phyloP scores from a whole-genome alignment of 345 rosid genomes.

The Schrenkiella parvula region DNA sequence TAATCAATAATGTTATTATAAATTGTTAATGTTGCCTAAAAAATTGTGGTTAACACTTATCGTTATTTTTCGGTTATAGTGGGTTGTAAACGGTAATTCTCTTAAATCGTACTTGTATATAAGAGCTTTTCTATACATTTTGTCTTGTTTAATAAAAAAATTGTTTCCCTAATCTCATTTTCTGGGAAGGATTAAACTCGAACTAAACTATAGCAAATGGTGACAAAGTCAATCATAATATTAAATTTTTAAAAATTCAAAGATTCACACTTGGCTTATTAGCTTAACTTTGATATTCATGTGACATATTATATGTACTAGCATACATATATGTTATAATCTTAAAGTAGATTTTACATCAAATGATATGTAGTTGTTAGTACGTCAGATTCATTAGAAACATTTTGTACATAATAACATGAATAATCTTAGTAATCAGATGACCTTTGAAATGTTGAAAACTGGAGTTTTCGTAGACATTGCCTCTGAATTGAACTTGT shows the following conservation, averaged over 20 bases:
- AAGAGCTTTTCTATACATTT: neutral
- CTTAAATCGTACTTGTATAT: neutral
- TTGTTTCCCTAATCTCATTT: neutral
- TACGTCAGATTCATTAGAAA: neutral
- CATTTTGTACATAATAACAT: neutral
- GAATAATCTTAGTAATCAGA: neutral
- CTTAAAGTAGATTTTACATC: neutral
- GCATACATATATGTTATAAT: neutral
- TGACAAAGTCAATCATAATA: neutral
- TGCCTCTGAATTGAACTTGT: neutral
- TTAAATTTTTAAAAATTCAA: neutral
- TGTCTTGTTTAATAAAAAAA: neutral
- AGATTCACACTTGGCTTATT: neutral
- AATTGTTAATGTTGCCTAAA: neutral
- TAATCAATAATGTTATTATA: neutral
- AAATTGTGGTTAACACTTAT: neutral
- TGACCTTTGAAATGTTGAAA: conserved; percentile 2
- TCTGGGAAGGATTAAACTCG: neutral
- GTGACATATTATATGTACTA: neutral
- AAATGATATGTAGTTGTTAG: conserved; percentile 5
- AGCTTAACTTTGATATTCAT: neutral
- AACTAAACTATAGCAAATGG: neutral
- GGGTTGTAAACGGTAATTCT: neutral
- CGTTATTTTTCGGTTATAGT: neutral
- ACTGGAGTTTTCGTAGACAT: neutral